Base-by-base conservation (phyloP, 495 filamentous ascomycete genomes). In the Halenospora varia region DNA sequence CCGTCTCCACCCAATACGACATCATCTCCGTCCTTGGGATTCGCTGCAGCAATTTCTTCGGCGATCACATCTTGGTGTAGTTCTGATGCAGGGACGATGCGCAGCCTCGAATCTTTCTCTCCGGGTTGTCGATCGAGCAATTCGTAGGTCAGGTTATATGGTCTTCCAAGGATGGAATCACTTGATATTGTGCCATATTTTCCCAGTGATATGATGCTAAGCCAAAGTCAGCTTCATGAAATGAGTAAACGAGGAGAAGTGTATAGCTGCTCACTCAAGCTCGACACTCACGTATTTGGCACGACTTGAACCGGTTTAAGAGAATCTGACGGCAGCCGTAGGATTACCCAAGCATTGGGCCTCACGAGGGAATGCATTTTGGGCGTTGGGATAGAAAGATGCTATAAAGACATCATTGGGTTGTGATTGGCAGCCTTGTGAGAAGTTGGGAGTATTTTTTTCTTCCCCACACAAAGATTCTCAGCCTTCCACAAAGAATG, bases 131-230 rank as follows among this genome's bases (percentile, higher is more conserved):
- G 79, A 62, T 96, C 90, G 48, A 87, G 79, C 10, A 98, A 74
- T 67, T 98, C 94, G 67, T 87, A 98, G 6, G 91, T 96, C 47
- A 94, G 75, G 73, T 96, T 81, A 71, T 89, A 96, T 0, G 94
- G 94, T 15, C 94, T 85, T 10, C 88, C 88, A 39, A 98, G 78
- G 29, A 98, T 81, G 17, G 89, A 80, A 65, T 97, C 96, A 3
- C 88, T 80, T 19, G 88, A 84, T 64, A 97, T 96, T 2, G 79
- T 79, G 51, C 95, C 94, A 66, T 89, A 96, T 82, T 96, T 96
- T 26, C 90, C 92, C 25, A 96, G 75, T 11, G 84, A 88, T 48
- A 96, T 87, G 23, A 81, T 86, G 18, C 92, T 97, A 66, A 18
- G 70, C 51, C 55, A 59, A 20, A 18, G 49, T 11, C n/a, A 48